Evolutionary conservation across 83 land plant species (phyloP).

Genomic region (Diphasiastrum complanatum): DNA sequence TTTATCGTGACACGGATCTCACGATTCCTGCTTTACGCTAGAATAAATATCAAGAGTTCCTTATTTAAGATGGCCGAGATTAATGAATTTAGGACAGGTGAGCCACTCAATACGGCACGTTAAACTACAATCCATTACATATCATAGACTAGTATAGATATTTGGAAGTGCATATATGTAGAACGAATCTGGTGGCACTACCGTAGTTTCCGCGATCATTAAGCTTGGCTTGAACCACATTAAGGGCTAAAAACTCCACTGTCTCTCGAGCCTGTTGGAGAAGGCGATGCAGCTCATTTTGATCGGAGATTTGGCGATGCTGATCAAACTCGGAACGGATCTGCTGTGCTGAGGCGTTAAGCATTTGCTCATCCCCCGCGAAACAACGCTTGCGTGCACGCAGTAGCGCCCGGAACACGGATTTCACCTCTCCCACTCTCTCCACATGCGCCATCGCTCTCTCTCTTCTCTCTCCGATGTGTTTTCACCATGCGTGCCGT

Average conservation of each 20-base stretch:
- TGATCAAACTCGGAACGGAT: conserved; percentile 15
- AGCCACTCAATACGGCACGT: too few species aligned
- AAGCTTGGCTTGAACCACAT: conserved; percentile 16
- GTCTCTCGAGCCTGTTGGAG: conserved; percentile 13
- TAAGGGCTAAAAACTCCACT: conserved; percentile 4
- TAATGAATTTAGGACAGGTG: too few species aligned
- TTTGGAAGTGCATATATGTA: too few species aligned
- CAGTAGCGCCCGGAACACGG: conserved; percentile 6
- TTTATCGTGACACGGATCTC: too few species aligned
- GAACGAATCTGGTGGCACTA: too few species aligned
- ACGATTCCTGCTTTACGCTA: too few species aligned
- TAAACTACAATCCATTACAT: too few species aligned
- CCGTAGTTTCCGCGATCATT: conserved; percentile 20
- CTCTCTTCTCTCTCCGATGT: too few species aligned
- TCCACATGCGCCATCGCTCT: neutral
- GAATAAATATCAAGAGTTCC: too few species aligned
- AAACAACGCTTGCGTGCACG: conserved; percentile 6
- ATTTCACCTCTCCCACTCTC: conserved; percentile 2
- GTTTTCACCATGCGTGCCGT: too few species aligned
- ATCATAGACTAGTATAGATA: too few species aligned
- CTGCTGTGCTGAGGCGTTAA: conserved; percentile 6
- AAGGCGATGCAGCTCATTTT: neutral
- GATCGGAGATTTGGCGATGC: conserved; percentile 1
- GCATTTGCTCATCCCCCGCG: conserved; percentile 15
- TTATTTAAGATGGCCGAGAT: too few species aligned